Conservation (phyloP, 108 stramenopile species). For the Schizochytrium sp. region DNA sequence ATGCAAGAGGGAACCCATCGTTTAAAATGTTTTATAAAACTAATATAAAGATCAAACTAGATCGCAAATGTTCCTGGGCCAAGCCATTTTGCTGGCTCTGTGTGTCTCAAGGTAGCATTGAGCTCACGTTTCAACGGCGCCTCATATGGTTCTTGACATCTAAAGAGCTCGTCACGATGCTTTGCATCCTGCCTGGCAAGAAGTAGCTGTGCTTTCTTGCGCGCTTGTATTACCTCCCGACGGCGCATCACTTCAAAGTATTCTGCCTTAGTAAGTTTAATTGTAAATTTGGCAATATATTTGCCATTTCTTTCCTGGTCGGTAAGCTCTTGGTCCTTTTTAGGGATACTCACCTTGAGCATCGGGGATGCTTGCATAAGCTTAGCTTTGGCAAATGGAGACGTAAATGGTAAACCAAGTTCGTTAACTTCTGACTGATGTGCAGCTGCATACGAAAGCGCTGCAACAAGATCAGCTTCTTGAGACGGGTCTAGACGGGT, state of each 20-base stretch:
- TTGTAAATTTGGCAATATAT: neutral
- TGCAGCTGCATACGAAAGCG: constrained; percentile 37
- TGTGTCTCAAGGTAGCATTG: neutral
- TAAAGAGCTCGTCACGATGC: neutral
- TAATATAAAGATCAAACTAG: too few relatives aligned
- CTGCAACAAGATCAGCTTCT: constrained; percentile 15
- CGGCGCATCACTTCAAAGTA: constrained; percentile 57
- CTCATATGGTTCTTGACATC: constrained; percentile 4
- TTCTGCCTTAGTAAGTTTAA: constrained; percentile 28
- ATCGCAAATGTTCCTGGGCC: too few relatives aligned
- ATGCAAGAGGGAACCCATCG: too few relatives aligned
- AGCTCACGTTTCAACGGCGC: neutral
- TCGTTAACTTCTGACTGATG: neutral
- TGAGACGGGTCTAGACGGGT: constrained; percentile 16
- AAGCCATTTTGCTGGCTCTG: neutral
- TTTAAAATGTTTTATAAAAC: too few relatives aligned
- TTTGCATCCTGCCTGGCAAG: neutral
- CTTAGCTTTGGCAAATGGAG: constrained; percentile 3
- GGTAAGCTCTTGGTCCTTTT: neutral
- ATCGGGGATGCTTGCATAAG: neutral
- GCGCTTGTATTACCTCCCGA: constrained; percentile 32
- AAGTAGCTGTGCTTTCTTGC: neutral
- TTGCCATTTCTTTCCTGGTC: constrained; percentile 1
- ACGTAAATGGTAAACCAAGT: neutral
- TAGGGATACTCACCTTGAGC: neutral